Percentiles rank a stretch among this genome's conserved stretches.
phyloP scores from a whole-genome alignment of 305 asterid species.

The Solanum hybrid region DNA sequence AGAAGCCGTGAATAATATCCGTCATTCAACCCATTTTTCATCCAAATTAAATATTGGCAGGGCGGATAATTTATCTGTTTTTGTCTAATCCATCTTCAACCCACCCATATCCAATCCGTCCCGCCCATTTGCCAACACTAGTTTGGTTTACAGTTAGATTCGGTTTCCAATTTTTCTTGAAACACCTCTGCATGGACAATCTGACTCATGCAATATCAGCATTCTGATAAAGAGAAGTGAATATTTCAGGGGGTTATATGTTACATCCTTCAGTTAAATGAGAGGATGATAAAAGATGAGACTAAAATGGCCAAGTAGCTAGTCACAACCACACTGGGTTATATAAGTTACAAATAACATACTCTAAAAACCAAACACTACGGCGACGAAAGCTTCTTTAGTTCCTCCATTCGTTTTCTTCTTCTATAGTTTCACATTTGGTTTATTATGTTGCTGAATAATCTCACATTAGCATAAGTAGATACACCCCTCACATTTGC shows the following conservation, averaged over 20 bases:
- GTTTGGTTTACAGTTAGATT: background rate
- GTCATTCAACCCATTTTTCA: background rate
- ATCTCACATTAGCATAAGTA: background rate
- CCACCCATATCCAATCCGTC: background rate
- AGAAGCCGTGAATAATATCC: background rate
- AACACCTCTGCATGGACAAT: background rate
- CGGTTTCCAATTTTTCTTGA: background rate
- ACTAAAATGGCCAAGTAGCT: background rate
- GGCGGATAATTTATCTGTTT: background rate
- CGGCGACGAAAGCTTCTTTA: background rate
- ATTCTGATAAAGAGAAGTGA: background rate
- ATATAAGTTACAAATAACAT: background rate
- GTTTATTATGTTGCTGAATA: background rate
- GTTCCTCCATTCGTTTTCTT: background rate
- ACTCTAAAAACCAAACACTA: background rate
- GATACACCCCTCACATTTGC: background rate
- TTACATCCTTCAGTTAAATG: background rate
- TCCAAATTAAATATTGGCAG: background rate
- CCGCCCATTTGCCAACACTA: background rate
- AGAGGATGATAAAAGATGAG: background rate
- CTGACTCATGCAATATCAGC: background rate
- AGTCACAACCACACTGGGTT: background rate
- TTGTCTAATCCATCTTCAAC: background rate
- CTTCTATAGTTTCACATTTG: background rate
- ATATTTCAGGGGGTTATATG: background rate